These are phyloP conservation scores for Mortierella polycephala DNA, from an alignment of 371 early-diverging fungal genomes.

Conservation along the genomic window DNA sequence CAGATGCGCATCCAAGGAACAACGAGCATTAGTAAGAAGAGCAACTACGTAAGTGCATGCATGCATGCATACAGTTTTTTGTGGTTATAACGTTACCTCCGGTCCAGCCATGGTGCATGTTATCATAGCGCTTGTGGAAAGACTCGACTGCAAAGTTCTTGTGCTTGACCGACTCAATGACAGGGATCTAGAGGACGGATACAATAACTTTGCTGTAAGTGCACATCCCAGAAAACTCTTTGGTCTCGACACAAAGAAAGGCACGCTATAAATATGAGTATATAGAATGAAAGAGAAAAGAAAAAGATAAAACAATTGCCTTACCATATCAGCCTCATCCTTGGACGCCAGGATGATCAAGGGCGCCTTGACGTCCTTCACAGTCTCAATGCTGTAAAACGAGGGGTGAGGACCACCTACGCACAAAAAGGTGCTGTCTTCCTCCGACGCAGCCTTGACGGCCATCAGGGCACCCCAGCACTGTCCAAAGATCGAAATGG, in stretches of 20 bases:
- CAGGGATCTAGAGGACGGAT: conserved; percentile 21
- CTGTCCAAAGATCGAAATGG: conserved; percentile 52
- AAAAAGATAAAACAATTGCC: neutral
- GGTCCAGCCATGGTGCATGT: conserved; percentile 55
- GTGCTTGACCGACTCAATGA: conserved; percentile 22
- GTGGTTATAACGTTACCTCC: conserved; percentile 33
- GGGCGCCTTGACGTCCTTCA: conserved; percentile 39
- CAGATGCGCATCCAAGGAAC: neutral
- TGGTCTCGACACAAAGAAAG: no score
- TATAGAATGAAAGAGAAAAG: no score
- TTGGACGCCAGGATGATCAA: conserved; percentile 42
- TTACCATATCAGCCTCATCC: conserved; percentile 53
- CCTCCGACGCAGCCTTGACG: conserved; percentile 36
- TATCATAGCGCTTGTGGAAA: conserved; percentile 46
- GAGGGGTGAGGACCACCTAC: conserved; percentile 50
- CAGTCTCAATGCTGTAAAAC: conserved; percentile 21
- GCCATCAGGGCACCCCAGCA: conserved; percentile 54
- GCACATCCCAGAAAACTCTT: no score
- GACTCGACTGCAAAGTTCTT: conserved; percentile 38
- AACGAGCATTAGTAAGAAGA: neutral
- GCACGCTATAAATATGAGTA: no score
- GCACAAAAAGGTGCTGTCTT: conserved; percentile 20
- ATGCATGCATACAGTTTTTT: neutral
- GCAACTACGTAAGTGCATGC: neutral
- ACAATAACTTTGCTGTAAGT: neutral